Evolutionary conservation across 148 eudicot genomes (phyloP).

Genomic region (Bassia scoparia): DNA sequence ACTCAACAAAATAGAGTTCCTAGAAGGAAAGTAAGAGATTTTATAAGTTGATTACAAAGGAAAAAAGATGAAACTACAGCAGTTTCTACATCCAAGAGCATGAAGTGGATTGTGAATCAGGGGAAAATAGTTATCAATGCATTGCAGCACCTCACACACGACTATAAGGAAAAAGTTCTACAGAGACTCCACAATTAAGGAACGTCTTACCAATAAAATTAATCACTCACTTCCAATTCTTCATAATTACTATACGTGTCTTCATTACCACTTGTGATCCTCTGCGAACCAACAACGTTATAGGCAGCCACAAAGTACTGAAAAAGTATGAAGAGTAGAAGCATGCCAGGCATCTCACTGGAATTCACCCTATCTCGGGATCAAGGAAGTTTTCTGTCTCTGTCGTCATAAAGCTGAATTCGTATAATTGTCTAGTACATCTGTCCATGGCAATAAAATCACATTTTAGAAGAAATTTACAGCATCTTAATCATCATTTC

Average conservation of each 20-base stretch:
- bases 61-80: not conserved
- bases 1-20: not conserved
- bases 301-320: slow-evolving; percentile 7
- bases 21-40: not conserved
- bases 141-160: not conserved
- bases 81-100: not conserved
- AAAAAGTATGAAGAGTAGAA: not conserved
- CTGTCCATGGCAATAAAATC: slow-evolving; percentile 29
- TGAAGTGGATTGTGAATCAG: not conserved
- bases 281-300: slow-evolving; percentile 23
- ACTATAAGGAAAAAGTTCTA: not conserved
- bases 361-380: slow-evolving; percentile 45
- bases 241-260: slow-evolving; percentile 48
- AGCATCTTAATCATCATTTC: not conserved
- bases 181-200: not conserved
- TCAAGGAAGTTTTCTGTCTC: slow-evolving; percentile 50
- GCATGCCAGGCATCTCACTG: slow-evolving; percentile 44
- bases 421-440: slow-evolving; percentile 51
- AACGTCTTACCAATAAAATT: slow-evolving; percentile 28
- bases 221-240: slow-evolving; percentile 46
- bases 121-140: not conserved
- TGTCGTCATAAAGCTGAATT: slow-evolving; percentile 44
- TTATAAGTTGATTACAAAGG: not conserved
- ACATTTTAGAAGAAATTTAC: slow-evolving; percentile 10
- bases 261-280: slow-evolving; percentile 27